Evolutionary conservation across 1,139 yeast species (phyloP).

Genomic region (Blastobotrys apis): DNA sequence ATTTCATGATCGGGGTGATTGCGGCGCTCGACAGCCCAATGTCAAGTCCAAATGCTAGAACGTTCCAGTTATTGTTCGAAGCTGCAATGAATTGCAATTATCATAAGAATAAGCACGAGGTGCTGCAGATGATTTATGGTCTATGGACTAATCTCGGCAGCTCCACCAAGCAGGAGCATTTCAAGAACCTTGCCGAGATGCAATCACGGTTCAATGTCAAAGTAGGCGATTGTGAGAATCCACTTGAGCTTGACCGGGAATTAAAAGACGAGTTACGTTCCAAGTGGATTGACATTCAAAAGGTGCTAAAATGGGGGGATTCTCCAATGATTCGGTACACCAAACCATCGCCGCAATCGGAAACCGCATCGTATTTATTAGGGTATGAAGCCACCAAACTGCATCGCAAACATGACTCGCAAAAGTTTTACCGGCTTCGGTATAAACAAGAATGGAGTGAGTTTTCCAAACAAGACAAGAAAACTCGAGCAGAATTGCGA

Average conservation of each 20-base stretch:
- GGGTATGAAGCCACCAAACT: slow-evolving; percentile 10
- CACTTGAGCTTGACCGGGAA: not conserved
- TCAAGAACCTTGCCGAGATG: slow-evolving; percentile 1
- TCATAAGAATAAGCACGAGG: slow-evolving; percentile 18
- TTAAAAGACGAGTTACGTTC: not conserved
- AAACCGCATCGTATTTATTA: slow-evolving; percentile 9
- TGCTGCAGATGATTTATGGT: slow-evolving; percentile 19
- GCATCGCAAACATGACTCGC: slow-evolving; percentile 7
- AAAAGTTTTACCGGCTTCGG: slow-evolving; percentile 4
- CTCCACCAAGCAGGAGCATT: not conserved
- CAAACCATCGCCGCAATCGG: not conserved
- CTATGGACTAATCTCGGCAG: slow-evolving; percentile 7
- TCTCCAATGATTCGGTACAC: slow-evolving; percentile 3
- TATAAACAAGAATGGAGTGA: slow-evolving; percentile 5
- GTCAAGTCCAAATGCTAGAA: slow-evolving; percentile 16
- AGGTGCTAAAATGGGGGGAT: slow-evolving; percentile 9
- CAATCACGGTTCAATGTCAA: slow-evolving; percentile 6
- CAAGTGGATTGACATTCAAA: slow-evolving; percentile 2
- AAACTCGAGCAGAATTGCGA: not conserved
- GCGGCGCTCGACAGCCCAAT: slow-evolving; percentile 23
- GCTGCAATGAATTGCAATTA: slow-evolving; percentile 22
- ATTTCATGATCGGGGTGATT: slow-evolving; percentile 27
- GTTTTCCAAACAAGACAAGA: not conserved
- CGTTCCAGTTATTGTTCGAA: slow-evolving; percentile 23
- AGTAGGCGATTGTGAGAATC: not conserved